These are phyloP conservation scores for Picea sitchensis DNA, from an alignment of 75 land plant genomes.

Conservation along the genomic window DNA sequence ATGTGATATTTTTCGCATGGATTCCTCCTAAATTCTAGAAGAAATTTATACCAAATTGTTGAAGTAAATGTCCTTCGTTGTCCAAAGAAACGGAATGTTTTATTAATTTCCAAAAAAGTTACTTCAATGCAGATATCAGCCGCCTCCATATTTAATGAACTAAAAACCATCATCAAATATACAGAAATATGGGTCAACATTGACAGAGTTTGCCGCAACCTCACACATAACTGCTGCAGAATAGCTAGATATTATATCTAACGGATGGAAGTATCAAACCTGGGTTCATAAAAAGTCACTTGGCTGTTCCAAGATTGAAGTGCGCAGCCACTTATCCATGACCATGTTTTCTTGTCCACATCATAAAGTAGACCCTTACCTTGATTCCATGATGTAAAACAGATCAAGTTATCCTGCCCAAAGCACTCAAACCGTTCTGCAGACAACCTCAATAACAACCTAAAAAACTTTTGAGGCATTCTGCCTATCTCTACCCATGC, in stretches of 20 bases:
- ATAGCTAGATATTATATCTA: background rate
- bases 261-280: slow-evolving; percentile 59
- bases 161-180: too few species aligned
- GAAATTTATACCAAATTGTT: too few species aligned
- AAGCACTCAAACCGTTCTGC: slow-evolving; percentile 83
- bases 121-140: too few species aligned
- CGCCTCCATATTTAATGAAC: too few species aligned
- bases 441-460: slow-evolving; percentile 49
- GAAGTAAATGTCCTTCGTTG: too few species aligned
- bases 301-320: slow-evolving; percentile 58
- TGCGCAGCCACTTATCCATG: slow-evolving; percentile 71
- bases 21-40: too few species aligned
- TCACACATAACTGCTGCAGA: too few species aligned
- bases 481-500: slow-evolving; percentile 69
- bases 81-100: too few species aligned
- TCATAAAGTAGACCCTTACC: slow-evolving; percentile 73
- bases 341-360: slow-evolving; percentile 62
- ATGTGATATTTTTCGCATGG: too few species aligned
- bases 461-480: slow-evolving; percentile 72
- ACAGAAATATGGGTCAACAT: too few species aligned
- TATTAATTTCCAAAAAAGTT: too few species aligned
- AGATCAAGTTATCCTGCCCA: slow-evolving; percentile 73
- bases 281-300: slow-evolving; percentile 73
- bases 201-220: too few species aligned
- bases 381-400: slow-evolving; percentile 70